phyloP scores from a whole-genome alignment of 108 stramenopile species.

The Schizochytrium sp. region DNA sequence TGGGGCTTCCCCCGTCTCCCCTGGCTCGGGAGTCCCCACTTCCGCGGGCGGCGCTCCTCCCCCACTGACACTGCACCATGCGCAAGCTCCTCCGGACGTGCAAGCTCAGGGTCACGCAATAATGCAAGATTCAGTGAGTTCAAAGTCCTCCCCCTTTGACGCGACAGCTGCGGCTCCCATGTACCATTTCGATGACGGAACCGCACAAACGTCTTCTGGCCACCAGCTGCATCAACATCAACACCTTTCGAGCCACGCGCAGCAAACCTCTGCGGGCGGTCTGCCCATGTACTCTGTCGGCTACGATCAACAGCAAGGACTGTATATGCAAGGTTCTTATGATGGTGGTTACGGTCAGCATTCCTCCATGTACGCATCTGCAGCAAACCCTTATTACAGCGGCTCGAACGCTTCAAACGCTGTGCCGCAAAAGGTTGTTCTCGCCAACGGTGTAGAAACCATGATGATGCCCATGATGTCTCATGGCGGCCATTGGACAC shows the following conservation, averaged over 20 bases:
- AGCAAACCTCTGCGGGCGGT: background rate
- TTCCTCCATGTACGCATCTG: background rate
- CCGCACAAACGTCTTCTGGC: background rate
- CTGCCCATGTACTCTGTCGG: background rate
- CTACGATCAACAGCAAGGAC: background rate
- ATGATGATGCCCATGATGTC: constrained; percentile 1
- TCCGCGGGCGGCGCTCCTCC: background rate
- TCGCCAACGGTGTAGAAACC: background rate
- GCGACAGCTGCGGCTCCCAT: background rate
- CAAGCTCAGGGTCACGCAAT: too few relatives aligned
- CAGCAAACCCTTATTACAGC: background rate
- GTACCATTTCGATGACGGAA: background rate
- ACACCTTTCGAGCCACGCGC: background rate
- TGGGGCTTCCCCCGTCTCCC: background rate
- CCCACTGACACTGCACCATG: background rate
- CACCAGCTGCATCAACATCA: background rate
- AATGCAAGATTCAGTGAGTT: background rate
- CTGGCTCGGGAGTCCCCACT: background rate
- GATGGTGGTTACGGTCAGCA: background rate
- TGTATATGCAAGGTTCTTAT: background rate
- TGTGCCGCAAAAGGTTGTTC: background rate
- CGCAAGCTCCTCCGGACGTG: background rate
- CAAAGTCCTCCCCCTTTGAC: background rate
- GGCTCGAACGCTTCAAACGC: background rate
- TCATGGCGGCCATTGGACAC: background rate